Evolutionary conservation across 2,329 filamentous ascomycete genomes (phyloP).

Genomic region (Aureobasidium vineae): DNA sequence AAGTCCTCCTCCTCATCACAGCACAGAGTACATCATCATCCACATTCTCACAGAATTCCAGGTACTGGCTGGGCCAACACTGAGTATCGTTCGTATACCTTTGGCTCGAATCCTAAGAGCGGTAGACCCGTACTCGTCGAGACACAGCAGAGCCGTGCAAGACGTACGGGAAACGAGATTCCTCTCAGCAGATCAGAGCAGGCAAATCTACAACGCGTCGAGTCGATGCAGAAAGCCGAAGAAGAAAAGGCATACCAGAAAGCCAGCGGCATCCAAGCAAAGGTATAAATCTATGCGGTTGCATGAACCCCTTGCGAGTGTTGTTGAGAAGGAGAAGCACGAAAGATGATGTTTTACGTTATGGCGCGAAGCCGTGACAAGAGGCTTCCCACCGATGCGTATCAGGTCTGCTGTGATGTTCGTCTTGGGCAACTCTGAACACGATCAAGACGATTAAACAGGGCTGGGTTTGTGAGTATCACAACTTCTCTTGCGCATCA

Average conservation of each 20-base stretch:
- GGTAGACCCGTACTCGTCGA: conserved; percentile 49
- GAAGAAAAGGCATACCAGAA: conserved; percentile 26
- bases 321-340: background rate
- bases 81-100: conserved; percentile 63
- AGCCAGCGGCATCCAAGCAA: conserved; percentile 27
- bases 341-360: background rate
- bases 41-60: conserved; percentile 35
- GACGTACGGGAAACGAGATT: conserved; percentile 35
- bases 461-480: conserved; percentile 21
- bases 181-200: conserved; percentile 38
- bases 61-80: conserved; percentile 74
- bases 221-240: conserved; percentile 25
- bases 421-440: background rate
- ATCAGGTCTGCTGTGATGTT: background rate
- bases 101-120: background rate
- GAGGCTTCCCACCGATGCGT: too few species aligned
- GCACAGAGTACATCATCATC: conserved; percentile 14
- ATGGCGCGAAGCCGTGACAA: conserved; percentile 2
- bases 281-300: conserved; percentile 29
- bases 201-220: conserved; percentile 35
- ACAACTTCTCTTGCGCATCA: conserved; percentile 15
- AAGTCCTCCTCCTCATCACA: background rate
- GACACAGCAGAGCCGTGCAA: conserved; percentile 36
- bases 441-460: background rate
- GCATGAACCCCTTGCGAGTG: background rate